These are phyloP conservation scores for Solanum pennellii DNA, from an alignment of 257 asterid species.

Conservation along the genomic window DNA sequence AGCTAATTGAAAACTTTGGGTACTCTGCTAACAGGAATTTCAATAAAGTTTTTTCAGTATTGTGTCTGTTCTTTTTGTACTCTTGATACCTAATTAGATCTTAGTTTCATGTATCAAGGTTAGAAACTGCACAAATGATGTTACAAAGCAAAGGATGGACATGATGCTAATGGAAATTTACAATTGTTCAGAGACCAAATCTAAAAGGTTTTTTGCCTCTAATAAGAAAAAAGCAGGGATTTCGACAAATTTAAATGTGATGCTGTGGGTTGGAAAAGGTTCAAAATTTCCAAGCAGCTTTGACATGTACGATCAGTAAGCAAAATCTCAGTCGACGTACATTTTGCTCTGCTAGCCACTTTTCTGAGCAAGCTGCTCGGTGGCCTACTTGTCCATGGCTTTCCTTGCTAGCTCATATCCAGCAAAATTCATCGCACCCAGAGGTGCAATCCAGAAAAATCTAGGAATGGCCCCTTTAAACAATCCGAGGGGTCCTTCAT, in stretches of 20 bases:
- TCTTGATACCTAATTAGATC: neutral
- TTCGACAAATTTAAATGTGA: constrained; percentile 11
- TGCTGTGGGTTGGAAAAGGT: neutral
- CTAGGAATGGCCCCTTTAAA: constrained; percentile 84
- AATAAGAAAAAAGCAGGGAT: neutral
- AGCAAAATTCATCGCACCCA: constrained; percentile 90
- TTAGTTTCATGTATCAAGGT: neutral
- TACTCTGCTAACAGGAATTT: neutral
- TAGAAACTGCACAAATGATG: neutral
- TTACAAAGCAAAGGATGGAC: neutral
- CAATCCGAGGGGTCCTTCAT: constrained; percentile 64
- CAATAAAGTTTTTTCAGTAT: neutral
- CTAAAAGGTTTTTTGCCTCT: neutral
- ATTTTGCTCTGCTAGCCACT: neutral
- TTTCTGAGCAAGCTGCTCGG: constrained; percentile 15
- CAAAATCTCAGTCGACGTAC: neutral
- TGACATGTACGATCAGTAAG: neutral
- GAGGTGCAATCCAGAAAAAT: constrained; percentile 89
- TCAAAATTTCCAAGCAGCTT: constrained; percentile 10
- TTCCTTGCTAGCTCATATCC: constrained; percentile 74
- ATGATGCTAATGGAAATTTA: neutral
- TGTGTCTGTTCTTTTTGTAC: neutral
- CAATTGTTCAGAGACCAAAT: neutral
- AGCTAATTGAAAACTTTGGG: neutral
- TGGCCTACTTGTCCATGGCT: constrained; percentile 65